These are phyloP conservation scores for Cyberlindnera americana DNA, from an alignment of 805 yeast genomes.

Conservation along the genomic window DNA sequence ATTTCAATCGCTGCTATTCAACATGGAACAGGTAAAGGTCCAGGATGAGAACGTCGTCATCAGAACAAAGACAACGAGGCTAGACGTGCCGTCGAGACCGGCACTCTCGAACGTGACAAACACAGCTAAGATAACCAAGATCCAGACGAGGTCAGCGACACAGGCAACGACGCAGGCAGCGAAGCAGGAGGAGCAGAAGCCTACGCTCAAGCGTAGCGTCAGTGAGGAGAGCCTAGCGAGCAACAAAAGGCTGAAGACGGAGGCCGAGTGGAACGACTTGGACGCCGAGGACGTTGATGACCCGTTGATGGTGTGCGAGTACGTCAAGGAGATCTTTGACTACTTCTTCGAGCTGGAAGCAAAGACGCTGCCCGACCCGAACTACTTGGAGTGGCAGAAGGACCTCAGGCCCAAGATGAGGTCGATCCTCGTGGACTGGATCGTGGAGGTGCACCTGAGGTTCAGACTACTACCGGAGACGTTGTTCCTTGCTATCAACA, in stretches of 20 bases:
- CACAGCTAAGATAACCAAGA: slow-evolving; percentile 15
- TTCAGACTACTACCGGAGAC: slow-evolving; percentile 86
- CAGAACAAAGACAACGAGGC: slow-evolving; percentile 12
- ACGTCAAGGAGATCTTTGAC: slow-evolving; percentile 78
- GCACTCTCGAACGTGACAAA: slow-evolving; percentile 27
- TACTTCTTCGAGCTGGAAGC: slow-evolving; percentile 67
- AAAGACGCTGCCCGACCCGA: slow-evolving; percentile 66
- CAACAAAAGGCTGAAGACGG: slow-evolving; percentile 18
- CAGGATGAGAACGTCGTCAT: slow-evolving; percentile 23
- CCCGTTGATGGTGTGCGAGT: slow-evolving; percentile 88
- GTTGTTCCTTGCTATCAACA: slow-evolving; percentile 72
- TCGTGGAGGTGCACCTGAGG: slow-evolving; percentile 81
- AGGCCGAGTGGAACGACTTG: slow-evolving; percentile 41
- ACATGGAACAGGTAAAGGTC: too few species aligned
- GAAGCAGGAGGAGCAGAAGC: slow-evolving; percentile 24
- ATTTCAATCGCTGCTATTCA: too few species aligned
- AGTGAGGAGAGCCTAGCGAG: slow-evolving; percentile 41
- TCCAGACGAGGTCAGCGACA: slow-evolving; percentile 6
- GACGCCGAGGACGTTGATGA: slow-evolving; percentile 70
- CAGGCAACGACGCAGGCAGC: not conserved
- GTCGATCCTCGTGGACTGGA: slow-evolving; percentile 88
- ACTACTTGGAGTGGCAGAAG: slow-evolving; percentile 60
- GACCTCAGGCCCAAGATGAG: slow-evolving; percentile 79
- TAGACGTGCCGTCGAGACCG: slow-evolving; percentile 21
- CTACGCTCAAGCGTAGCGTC: slow-evolving; percentile 45